Evolutionary conservation across 225 moss, liverwort and hornwort species (phyloP).

Genomic region (Rhytidiadelphus loreus): DNA sequence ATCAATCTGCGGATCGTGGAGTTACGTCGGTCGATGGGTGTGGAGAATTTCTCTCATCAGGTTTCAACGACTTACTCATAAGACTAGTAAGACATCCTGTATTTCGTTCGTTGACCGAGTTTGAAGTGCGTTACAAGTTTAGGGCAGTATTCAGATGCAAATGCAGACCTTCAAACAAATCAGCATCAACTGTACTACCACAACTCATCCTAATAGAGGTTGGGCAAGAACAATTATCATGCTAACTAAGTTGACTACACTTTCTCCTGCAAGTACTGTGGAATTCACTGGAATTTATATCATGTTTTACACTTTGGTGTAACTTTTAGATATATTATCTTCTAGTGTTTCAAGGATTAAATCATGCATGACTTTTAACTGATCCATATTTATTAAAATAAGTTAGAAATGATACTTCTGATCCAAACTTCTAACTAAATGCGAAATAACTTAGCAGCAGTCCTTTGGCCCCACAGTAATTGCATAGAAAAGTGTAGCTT

Average conservation of each 20-base stretch:
- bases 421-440: not conserved
- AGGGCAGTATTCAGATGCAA: not conserved
- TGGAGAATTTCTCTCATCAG: slow-evolving; percentile 31
- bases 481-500: not conserved
- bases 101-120: not conserved
- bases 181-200: not conserved
- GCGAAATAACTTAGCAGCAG: not conserved
- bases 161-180: no score
- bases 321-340: not conserved
- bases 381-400: not conserved
- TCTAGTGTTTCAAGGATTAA: not conserved
- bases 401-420: not conserved
- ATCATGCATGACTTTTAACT: not conserved
- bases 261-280: not conserved
- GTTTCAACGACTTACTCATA: not conserved
- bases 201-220: not conserved
- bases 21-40: slow-evolving; percentile 19
- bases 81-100: not conserved
- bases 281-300: not conserved
- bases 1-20: slow-evolving; percentile 11
- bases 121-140: not conserved
- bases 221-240: not conserved
- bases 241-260: not conserved
- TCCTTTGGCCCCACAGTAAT: not conserved
- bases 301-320: not conserved